Conservation (phyloP, 2,329 filamentous ascomycete species). For the Trichoderma aggressivum region DNA sequence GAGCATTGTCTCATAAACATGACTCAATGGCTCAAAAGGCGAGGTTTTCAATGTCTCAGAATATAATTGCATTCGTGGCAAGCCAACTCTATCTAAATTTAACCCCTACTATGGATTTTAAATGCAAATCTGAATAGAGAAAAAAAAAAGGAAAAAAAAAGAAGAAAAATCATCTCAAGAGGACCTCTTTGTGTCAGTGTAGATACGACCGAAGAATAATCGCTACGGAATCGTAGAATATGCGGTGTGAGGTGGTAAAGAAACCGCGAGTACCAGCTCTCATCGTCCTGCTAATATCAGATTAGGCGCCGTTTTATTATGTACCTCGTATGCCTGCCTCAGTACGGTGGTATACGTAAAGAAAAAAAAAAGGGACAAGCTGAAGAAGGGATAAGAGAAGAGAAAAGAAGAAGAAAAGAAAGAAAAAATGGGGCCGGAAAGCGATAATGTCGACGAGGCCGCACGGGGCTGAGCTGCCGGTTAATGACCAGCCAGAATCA, state of each 20-base stretch:
- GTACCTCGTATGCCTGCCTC: slow-evolving; percentile 8
- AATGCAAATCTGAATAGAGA: slow-evolving; percentile 21
- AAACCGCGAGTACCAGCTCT: neutral
- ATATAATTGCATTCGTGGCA: slow-evolving; percentile 31
- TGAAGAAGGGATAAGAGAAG: neutral
- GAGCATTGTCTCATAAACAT: neutral
- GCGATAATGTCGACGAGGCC: neutral
- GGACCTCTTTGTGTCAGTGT: slow-evolving; percentile 9
- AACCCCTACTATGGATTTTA: slow-evolving; percentile 22
- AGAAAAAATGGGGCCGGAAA: neutral
- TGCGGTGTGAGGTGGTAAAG: neutral
- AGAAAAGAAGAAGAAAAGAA: neutral
- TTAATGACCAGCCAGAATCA: neutral
- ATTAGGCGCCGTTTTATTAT: slow-evolving; percentile 16
- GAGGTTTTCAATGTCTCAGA: slow-evolving; percentile 1
- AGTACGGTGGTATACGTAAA: slow-evolving; percentile 1
- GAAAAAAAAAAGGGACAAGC: neutral
- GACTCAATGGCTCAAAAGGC: neutral
- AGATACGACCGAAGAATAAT: slow-evolving; percentile 12
- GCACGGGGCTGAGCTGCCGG: neutral
- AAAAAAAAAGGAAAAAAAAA: neutral
- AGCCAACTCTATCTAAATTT: slow-evolving; percentile 29
- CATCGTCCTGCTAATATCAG: slow-evolving; percentile 15
- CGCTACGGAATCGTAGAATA: slow-evolving; percentile 10
- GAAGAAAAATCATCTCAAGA: neutral